Evolutionary conservation across 1,284 basidiomycete genomes (phyloP).

Genomic region (Cryptococcus sp.): DNA sequence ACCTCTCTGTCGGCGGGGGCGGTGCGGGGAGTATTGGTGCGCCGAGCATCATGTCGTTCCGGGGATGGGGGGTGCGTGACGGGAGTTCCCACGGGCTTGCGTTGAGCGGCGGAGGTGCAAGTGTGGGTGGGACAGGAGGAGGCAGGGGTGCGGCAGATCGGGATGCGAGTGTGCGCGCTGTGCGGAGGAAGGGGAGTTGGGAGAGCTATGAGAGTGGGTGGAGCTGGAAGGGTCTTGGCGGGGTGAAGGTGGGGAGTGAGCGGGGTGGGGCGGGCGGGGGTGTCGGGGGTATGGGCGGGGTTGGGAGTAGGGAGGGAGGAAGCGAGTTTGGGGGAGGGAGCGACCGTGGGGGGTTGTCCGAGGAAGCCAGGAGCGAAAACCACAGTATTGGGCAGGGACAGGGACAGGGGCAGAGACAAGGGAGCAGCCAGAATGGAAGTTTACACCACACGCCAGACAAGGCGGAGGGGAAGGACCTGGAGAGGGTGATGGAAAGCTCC

Average conservation of each 20-base stretch:
- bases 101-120: conserved; percentile 5
- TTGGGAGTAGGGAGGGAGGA: neutral
- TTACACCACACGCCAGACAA: neutral
- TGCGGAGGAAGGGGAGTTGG: conserved; percentile 33
- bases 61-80: neutral
- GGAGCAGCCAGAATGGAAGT: too few species aligned
- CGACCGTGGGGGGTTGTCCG: neutral
- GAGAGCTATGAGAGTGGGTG: conserved; percentile 36
- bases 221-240: conserved; percentile 10
- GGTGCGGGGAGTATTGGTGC: too few species aligned
- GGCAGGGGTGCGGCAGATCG: conserved; percentile 21
- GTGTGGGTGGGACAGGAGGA: conserved; percentile 9
- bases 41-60: conserved; percentile 6
- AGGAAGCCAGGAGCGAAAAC: neutral
- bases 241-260: neutral
- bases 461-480: neutral
- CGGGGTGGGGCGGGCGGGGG: neutral
- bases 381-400: neutral
- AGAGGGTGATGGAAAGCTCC: neutral
- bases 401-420: too few species aligned
- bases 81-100: too few species aligned
- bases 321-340: too few species aligned
- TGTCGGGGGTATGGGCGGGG: neutral
- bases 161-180: conserved; percentile 33
- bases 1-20: too few species aligned